Base-by-base conservation (phyloP, 805 yeast species). In the Cyberlindnera veronae region DNA sequence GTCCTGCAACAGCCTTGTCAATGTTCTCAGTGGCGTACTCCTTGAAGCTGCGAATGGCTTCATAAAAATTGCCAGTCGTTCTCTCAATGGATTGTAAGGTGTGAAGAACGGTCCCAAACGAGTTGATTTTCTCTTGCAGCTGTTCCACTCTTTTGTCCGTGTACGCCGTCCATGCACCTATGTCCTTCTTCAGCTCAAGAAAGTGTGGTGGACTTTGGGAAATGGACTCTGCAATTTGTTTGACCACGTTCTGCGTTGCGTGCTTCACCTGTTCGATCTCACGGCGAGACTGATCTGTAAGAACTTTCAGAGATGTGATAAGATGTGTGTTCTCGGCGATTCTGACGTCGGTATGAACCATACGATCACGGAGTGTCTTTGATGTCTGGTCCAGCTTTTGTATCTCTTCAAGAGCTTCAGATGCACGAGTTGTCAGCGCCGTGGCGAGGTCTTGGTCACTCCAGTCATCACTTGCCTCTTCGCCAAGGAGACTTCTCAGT, bases 81-180 rank as follows among this genome's bases (percentile, higher is more conserved):
- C 13, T 14, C 13, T 24, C 28, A 13, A 24, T 6, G 13, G 28
- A 24, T 13, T 14, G 6, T 10, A n/a, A 24, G 28, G 5, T 12
- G 14, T 12, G 28, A 24, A 14, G 13, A 24, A 13, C 13, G 11
- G n/a, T 12, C 28, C 6, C 13, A 13, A 6, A 24, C 5, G 28
- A 24, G 12, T 14, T 14, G n/a, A 19, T 17, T 11, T 17, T 17
- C 6, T 22, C 36, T 14, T 23, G n/a, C 4, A 32, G 6, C 4
- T 16, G 15, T 15, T 32, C 19, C 10, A 32, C 13, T 6, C 36
- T 11, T 23, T 21, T 22, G 19, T 39, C 42, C 4, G 34, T 9
- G 27, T 39, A 39, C 13, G 30, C 35, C 23, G 26, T 9, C 6
- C 29, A 16, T 4, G 30, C n/a, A 22, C 29, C 34, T 15, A 16